phyloP scores from a whole-genome alignment of 352 stramenopile genomes.

The Peronospora farinosa region DNA sequence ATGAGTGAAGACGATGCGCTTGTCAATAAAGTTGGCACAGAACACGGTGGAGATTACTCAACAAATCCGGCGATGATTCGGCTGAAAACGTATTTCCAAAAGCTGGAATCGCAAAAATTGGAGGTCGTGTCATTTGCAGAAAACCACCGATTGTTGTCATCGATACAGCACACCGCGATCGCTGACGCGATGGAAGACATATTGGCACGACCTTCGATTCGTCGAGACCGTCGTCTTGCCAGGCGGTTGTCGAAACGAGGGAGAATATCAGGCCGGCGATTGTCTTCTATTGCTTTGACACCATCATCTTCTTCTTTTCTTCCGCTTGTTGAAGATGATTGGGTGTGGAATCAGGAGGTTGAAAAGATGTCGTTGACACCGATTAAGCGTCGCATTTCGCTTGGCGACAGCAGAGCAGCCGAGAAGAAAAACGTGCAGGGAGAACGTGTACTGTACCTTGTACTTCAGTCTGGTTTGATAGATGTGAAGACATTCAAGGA shows the following conservation, averaged over 20 bases:
- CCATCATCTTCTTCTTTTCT: slow-evolving; percentile 31
- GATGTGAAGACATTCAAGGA: slow-evolving; percentile 27
- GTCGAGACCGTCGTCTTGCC: slow-evolving; percentile 55
- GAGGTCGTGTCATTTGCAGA: slow-evolving; percentile 60
- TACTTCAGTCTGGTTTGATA: slow-evolving; percentile 41
- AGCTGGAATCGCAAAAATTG: slow-evolving; percentile 45
- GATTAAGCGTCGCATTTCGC: slow-evolving; percentile 27
- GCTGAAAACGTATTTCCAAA: slow-evolving; percentile 48
- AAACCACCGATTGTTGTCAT: slow-evolving; percentile 57
- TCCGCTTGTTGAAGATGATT: slow-evolving; percentile 39
- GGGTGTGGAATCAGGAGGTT: slow-evolving; percentile 47
- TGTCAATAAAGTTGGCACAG: slow-evolving; percentile 7
- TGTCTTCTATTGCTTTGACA: slow-evolving; percentile 35
- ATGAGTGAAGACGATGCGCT: slow-evolving; percentile 1
- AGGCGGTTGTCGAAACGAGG: slow-evolving; percentile 54
- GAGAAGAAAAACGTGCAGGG: slow-evolving; percentile 24
- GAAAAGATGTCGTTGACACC: slow-evolving; percentile 34
- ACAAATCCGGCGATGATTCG: slow-evolving; percentile 30
- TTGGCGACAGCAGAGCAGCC: slow-evolving; percentile 5
- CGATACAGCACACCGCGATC: slow-evolving; percentile 53
- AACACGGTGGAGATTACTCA: slow-evolving; percentile 13
- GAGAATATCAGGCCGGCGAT: slow-evolving; percentile 40
- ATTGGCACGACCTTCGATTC: slow-evolving; percentile 51
- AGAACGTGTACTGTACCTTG: slow-evolving; percentile 38
- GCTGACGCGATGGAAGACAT: slow-evolving; percentile 72